Conservation (phyloP, 352 stramenopile species). For the Globisporangium heterothallicum region DNA sequence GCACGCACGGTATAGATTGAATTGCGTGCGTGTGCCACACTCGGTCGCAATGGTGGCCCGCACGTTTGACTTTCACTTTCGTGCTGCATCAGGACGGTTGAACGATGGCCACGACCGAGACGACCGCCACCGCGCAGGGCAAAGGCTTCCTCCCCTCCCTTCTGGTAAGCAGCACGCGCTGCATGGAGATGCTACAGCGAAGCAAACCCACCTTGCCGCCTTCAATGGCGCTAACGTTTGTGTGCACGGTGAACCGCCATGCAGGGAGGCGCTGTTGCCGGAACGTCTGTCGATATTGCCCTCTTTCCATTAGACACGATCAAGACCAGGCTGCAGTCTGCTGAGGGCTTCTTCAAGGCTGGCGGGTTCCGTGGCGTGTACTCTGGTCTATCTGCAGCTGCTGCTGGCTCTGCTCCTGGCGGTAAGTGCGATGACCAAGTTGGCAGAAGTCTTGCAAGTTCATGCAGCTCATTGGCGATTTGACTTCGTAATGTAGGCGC, state of each 20-base stretch:
- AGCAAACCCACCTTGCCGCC: no score
- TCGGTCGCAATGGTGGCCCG: not conserved
- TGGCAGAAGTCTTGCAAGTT: not conserved
- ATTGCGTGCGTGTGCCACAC: not conserved
- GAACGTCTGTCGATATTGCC: constrained; percentile 96
- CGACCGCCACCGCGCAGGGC: constrained; percentile 26
- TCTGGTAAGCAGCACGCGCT: constrained; percentile 24
- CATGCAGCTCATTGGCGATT: not conserved
- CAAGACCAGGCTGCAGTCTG: constrained; percentile 97
- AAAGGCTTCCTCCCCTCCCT: constrained; percentile 67
- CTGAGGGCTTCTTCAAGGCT: constrained; percentile 95
- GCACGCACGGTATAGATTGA: not conserved
- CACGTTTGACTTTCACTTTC: constrained; percentile 1
- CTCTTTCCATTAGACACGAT: constrained; percentile 99
- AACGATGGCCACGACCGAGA: constrained; percentile 7
- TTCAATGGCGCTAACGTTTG: not conserved
- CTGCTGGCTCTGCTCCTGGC: constrained; percentile 88
- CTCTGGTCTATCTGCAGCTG: constrained; percentile 87
- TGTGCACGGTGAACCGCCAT: not conserved
- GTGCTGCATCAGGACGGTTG: constrained; percentile 7
- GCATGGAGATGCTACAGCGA: no score
- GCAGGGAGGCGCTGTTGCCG: constrained; percentile 91
- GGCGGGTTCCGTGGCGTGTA: constrained; percentile 95
- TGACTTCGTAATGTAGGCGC: constrained; percentile 38
- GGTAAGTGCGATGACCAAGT: constrained; percentile 28